A percentile compares a stretch with the other conserved stretches of the same genome.
phyloP scores from a whole-genome alignment of 2,329 filamentous ascomycete species.

The Diaporthe capsici region DNA sequence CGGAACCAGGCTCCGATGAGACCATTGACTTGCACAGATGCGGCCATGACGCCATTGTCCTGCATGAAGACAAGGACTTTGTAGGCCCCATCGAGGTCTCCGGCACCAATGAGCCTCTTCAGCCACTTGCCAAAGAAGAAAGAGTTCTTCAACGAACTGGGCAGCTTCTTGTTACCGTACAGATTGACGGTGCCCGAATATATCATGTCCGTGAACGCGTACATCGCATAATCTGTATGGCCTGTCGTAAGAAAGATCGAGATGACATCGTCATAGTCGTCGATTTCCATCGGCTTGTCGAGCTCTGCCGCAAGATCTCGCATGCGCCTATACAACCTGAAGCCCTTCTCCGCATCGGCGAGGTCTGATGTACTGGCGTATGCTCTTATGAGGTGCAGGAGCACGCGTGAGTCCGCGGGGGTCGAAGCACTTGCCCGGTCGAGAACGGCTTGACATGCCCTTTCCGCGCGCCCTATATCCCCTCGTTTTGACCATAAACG shows the following conservation, averaged over 20 bases:
- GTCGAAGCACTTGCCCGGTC: constrained; percentile 52
- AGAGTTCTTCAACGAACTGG: constrained; percentile 73
- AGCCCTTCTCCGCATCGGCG: constrained; percentile 67
- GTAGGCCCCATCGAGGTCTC: constrained; percentile 78
- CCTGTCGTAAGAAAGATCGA: constrained; percentile 78
- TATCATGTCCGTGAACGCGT: constrained; percentile 93
- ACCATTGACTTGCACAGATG: constrained; percentile 84
- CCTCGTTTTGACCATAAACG: constrained; percentile 73
- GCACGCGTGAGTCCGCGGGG: constrained; percentile 66
- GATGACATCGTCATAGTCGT: constrained; percentile 83
- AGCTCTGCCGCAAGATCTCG: constrained; percentile 58
- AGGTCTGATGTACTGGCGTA: constrained; percentile 68
- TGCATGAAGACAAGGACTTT: constrained; percentile 84
- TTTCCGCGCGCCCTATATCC: constrained; percentile 71
- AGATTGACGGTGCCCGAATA: constrained; percentile 69
- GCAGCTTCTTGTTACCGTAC: constrained; percentile 58
- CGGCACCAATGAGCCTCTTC: constrained; percentile 82
- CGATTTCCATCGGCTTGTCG: constrained; percentile 68
- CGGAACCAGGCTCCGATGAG: constrained; percentile 85
- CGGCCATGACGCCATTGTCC: constrained; percentile 74
- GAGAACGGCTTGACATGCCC: constrained; percentile 68
- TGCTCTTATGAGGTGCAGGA: constrained; percentile 79
- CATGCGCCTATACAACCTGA: constrained; percentile 76
- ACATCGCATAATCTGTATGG: constrained; percentile 76
- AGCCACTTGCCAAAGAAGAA: constrained; percentile 93